Conservation (phyloP, 352 stramenopile genomes). For the Phytophthora capsici region DNA sequence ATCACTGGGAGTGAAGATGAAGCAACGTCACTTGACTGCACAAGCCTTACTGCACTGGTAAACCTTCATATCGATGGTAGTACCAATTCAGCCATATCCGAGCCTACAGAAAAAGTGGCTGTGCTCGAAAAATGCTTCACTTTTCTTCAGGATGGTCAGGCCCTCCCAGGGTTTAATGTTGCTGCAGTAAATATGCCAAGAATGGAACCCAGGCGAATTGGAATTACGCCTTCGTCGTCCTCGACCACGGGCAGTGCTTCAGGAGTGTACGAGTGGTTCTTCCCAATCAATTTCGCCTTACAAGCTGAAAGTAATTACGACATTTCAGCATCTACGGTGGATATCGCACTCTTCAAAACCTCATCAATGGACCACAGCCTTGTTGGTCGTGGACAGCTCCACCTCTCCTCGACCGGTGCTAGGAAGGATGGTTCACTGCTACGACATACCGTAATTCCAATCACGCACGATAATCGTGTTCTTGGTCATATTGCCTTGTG, state of each 20-base stretch:
- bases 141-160: conserved; percentile 21
- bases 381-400: conserved; percentile 31
- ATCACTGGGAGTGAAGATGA: conserved; percentile 32
- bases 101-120: not conserved
- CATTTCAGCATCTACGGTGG: conserved; percentile 8
- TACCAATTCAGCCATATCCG: not conserved
- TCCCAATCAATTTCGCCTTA: conserved; percentile 36
- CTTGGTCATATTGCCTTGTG: conserved; percentile 37
- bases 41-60: conserved; percentile 19
- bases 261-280: conserved; percentile 41
- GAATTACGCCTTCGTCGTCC: conserved; percentile 32
- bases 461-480: conserved; percentile 4
- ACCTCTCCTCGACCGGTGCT: conserved; percentile 13
- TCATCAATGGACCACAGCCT: conserved; percentile 10
- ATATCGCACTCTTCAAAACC: conserved; percentile 38
- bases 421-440: conserved; percentile 31
- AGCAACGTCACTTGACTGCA: conserved; percentile 19
- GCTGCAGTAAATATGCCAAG: not conserved
- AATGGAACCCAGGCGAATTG: conserved; percentile 1
- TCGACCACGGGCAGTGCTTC: conserved; percentile 10
- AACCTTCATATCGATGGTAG: not conserved
- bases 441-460: conserved; percentile 33
- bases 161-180: not conserved
- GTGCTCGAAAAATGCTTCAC: conserved; percentile 25
- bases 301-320: not conserved